Percentiles rank a stretch among this genome's conserved stretches.
Conservation (phyloP, 306 rosid genomes). For the Gleditsia sinensis region DNA sequence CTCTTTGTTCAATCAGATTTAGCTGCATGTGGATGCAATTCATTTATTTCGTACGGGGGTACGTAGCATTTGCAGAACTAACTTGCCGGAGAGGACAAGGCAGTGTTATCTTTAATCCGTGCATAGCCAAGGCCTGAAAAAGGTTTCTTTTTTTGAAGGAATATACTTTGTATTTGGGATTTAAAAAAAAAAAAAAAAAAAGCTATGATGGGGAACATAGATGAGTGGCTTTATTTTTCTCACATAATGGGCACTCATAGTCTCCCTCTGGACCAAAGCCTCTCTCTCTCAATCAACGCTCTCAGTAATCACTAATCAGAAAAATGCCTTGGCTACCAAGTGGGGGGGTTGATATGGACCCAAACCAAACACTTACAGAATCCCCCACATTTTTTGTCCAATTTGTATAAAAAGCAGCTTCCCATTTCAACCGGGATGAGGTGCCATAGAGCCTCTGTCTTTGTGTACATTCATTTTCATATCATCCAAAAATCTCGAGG, state of each 20-base stretch:
- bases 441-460: not conserved
- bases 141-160: conserved; percentile 9
- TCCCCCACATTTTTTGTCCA: no score
- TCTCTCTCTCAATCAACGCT: conserved; percentile 4
- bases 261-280: conserved; percentile 30
- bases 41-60: no score
- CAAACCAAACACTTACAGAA: not conserved
- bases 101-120: conserved; percentile 21
- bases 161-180: no score
- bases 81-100: conserved; percentile 32
- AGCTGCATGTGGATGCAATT: no score
- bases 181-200: conserved; percentile 23
- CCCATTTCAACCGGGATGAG: not conserved
- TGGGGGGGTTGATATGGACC: not conserved
- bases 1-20: no score
- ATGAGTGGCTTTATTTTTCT: conserved; percentile 24
- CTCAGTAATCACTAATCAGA: not conserved
- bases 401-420: not conserved
- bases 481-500: not conserved
- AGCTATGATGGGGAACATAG: conserved; percentile 31
- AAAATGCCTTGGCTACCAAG: not conserved
- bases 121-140: not conserved
- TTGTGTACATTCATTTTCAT: not conserved
- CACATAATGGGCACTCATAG: conserved; percentile 34
- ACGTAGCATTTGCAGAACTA: conserved; percentile 12